Evolutionary conservation across 2,329 filamentous ascomycete species (phyloP), one percentile per base, ranked within the genome.

Genomic region (Xylariaceae sp.): DNA sequence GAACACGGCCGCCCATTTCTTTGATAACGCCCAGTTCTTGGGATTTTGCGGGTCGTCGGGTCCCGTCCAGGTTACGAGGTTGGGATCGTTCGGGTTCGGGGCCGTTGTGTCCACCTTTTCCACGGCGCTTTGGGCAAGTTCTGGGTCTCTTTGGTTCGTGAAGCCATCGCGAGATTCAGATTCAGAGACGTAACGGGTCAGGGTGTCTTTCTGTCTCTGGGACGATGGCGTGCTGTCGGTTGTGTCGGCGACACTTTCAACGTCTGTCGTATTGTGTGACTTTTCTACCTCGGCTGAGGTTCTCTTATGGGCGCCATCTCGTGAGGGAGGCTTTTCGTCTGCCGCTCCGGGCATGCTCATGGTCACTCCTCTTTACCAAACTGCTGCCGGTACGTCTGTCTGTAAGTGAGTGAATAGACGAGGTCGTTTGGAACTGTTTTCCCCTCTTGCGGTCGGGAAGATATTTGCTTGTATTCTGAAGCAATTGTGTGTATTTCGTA

Each of bases 1-100:
- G 45, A 83, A 73, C 1, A 82, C 79, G 17, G 79, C 78, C 1
- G 73, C 72, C 85, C 84, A 87, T 70, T 86, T 87, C 68, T 77
- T 80, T 37, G 70, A 73, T 35, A 72, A 73, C 0, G 75, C 61
- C 84, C 85, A 88, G 70, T 85, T 84, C 69, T 77, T 77, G 7
- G 80, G 80, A 64, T 81, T 81, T 44, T 74, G 70, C 0, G 73
- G 73, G 65, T 82, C 80, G 55, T 84, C 75, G 3, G 81, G 79
- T 0, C 80, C 81, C 42, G 79, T 74, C 83, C 84, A 80, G 2
- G 68, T 68, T 17, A 80, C 76, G 8, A 79, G 68, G 53, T 79
- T 73, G 3, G 75, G 74, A 53, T 79, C 74, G 11, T 67, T 56
- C 50, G 71, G 64, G 48, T 68, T 7, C 60, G 71, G 58, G 58